These are phyloP conservation scores for Catunica adiposa DNA, from an alignment of 2,329 filamentous ascomycete genomes.

Conservation along the genomic window DNA sequence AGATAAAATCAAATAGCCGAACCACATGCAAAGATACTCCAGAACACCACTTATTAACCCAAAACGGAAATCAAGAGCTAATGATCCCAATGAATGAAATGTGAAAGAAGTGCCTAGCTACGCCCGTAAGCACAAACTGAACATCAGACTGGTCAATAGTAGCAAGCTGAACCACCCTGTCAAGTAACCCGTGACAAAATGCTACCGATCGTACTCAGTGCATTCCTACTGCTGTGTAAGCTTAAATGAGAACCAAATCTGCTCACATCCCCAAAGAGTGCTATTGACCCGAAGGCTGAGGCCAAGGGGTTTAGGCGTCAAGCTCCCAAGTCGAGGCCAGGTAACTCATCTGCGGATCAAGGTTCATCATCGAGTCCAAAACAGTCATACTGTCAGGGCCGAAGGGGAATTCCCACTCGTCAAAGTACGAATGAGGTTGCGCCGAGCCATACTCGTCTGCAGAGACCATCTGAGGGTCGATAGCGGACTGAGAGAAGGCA, in stretches of 20 bases:
- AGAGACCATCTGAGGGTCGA: slow-evolving; percentile 3
- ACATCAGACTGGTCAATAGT: neutral
- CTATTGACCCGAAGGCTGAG: too few relatives aligned
- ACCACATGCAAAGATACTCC: neutral
- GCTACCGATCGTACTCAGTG: neutral
- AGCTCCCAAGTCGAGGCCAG: slow-evolving; percentile 8
- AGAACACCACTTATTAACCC: neutral
- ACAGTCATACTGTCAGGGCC: slow-evolving; percentile 15
- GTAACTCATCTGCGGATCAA: slow-evolving; percentile 17
- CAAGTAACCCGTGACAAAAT: too few relatives aligned
- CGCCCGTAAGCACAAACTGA: neutral
- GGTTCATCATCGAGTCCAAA: slow-evolving; percentile 16
- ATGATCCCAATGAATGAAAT: neutral
- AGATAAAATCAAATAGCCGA: too few relatives aligned
- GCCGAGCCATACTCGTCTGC: neutral
- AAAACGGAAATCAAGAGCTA: slow-evolving; percentile 3
- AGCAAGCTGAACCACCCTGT: too few relatives aligned
- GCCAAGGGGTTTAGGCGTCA: neutral
- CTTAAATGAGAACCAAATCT: neutral
- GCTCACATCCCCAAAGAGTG: too few relatives aligned
- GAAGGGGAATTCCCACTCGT: slow-evolving; percentile 7
- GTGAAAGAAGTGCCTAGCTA: neutral
- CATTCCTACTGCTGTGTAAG: neutral
- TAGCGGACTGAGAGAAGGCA: neutral
- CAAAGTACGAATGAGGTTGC: slow-evolving; percentile 5